Percentiles rank a stretch among this genome's conserved stretches.
Conservation (phyloP, 192 early-diverging fungal species). For the Lobulomyces angularis region DNA sequence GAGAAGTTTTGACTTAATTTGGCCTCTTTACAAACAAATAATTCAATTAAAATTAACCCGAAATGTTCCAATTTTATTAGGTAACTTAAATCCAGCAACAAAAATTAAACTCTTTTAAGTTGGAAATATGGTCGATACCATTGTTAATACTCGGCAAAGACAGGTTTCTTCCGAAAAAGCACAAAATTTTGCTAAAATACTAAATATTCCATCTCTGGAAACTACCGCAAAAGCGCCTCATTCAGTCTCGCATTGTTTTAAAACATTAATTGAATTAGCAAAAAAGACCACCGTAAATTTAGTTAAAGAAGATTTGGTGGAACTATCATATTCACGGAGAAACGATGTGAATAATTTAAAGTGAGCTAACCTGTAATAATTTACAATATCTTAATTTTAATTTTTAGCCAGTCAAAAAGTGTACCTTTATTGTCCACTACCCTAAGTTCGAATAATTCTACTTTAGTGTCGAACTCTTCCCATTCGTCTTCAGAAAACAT, state of each 20-base stretch:
- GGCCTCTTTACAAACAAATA: conserved; percentile 14
- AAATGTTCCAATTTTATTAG: too few relatives aligned
- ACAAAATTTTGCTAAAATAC: conserved; percentile 12
- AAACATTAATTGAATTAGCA: conserved; percentile 9
- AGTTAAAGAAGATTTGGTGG: too few relatives aligned
- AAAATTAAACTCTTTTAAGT: conserved; percentile 19
- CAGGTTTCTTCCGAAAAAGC: conserved; percentile 13
- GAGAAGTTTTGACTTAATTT: conserved; percentile 17
- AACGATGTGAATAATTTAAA: too few relatives aligned
- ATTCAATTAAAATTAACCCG: conserved; percentile 13
- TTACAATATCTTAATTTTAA: too few relatives aligned
- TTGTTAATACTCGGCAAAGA: conserved; percentile 12
- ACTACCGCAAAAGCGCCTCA: conserved; percentile 23
- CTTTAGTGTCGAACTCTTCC: too few relatives aligned
- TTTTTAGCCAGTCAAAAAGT: too few relatives aligned
- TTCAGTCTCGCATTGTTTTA: conserved; percentile 16
- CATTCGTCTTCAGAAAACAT: too few relatives aligned
- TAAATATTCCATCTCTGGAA: conserved; percentile 14
- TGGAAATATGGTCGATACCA: conserved; percentile 26
- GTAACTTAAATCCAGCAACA: too few relatives aligned
- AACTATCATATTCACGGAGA: too few relatives aligned
- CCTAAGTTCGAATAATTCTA: too few relatives aligned
- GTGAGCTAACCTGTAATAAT: too few relatives aligned
- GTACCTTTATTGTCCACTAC: too few relatives aligned
- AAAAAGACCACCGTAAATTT: conserved; percentile 14